Evolutionary conservation across 2,329 filamentous ascomycete genomes (phyloP), one percentile per base, ranked within the genome.

Genomic region (Akanthomyces muscarius): DNA sequence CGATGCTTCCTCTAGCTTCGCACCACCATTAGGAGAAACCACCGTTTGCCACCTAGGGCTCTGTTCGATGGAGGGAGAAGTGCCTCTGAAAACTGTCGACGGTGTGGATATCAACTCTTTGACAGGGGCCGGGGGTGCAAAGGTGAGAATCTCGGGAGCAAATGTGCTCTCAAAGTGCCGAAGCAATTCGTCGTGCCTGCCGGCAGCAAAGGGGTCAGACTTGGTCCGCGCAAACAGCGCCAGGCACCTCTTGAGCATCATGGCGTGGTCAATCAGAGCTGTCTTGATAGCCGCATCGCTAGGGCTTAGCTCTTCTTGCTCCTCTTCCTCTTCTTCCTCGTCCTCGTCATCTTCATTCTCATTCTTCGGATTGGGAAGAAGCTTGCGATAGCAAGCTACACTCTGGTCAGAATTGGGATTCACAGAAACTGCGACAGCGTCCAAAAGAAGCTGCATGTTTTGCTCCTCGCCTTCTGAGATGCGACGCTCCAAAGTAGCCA

Each of bases 231-330:
- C 82, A 74, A 91, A 91, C 68, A 87, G 81, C 4, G 81, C 81
- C 66, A 98, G 76, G 69, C 91, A 94, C 66, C 91, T 87, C 77
- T 94, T 92, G 69, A 98, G 87, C 74, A 91, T 88, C 64, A 96
- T 84, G 3, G 92, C 91, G 74, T 98, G 93, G 70, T 98, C 95
- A 48, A 96, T 84, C 36, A 98, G 82, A 0, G 92, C 90, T 73
- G 93, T 90, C 71, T 89, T 89, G 67, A 98, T 86, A 1, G 92
- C 91, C 55, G 85, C 91, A 67, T 96, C 89, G 69, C 92, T 82
- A 0, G 84, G 79, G 25, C 79, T 77, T 4, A 86, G 72, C 65
- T 86, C 78, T 25, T 80, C 73, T 52, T 83, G 78, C 2, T 77
- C 73, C 30, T 80, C 79, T 2, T 80, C 79, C 25, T 77, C 76